Percentiles rank a stretch among this genome's conserved stretches.
These are phyloP conservation scores for Xylaria palmicola DNA, from an alignment of 495 filamentous ascomycete genomes.

Conservation along the genomic window DNA sequence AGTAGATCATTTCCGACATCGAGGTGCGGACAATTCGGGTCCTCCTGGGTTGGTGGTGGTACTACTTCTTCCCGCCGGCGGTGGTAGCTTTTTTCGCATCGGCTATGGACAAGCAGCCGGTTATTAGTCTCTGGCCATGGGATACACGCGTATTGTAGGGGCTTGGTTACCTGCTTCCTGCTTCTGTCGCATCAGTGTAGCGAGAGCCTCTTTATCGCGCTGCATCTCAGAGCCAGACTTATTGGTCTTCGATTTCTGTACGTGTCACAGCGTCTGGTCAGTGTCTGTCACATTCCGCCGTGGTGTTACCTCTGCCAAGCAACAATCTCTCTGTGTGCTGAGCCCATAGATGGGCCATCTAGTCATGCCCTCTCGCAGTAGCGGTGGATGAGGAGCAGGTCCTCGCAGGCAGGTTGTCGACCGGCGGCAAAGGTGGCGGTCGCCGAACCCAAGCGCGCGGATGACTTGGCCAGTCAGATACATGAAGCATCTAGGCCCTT, in stretches of 20 bases:
- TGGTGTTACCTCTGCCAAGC: background rate
- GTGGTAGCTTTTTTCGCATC: constrained; percentile 49
- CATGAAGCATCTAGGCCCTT: background rate
- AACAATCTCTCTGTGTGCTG: background rate
- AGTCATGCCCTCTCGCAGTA: background rate
- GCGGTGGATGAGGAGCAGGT: background rate
- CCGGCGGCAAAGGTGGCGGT: background rate
- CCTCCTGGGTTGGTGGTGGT: background rate
- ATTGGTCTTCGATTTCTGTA: constrained; percentile 60
- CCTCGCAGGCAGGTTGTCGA: background rate
- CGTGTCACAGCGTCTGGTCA: constrained; percentile 17
- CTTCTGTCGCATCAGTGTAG: constrained; percentile 87
- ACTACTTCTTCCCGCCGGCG: constrained; percentile 30
- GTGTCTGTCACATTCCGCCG: constrained; percentile 7
- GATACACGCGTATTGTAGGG: background rate
- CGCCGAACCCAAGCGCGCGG: background rate
- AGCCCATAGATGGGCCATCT: background rate
- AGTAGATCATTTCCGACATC: background rate
- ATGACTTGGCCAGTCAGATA: background rate
- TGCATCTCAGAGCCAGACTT: constrained; percentile 69
- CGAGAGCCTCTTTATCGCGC: constrained; percentile 71
- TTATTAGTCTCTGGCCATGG: background rate
- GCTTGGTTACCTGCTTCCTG: constrained; percentile 73
- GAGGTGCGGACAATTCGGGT: background rate
- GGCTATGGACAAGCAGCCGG: constrained; percentile 31